A percentile compares a stretch with the other conserved stretches of the same genome.
These are phyloP conservation scores for Chondrus crispus DNA, from an alignment of 23 red algal genomes.

Conservation along the genomic window DNA sequence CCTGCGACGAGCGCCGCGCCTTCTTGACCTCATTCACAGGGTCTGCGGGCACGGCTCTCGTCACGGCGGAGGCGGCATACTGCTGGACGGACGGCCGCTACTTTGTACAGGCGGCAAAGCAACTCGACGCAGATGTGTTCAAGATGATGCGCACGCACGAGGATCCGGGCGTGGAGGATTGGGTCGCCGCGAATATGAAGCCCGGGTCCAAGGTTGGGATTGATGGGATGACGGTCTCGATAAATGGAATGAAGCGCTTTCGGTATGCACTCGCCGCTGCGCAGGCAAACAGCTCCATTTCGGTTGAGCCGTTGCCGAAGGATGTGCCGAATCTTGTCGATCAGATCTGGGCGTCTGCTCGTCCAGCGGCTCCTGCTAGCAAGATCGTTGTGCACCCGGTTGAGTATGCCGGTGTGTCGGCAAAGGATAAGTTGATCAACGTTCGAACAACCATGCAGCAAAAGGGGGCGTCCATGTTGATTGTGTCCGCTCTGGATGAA, in stretches of 20 bases:
- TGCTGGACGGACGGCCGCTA: constrained; percentile 97
- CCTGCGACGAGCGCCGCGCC: constrained; percentile 67
- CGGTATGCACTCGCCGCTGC: not conserved
- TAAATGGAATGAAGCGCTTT: constrained; percentile 29
- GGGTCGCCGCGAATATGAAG: constrained; percentile 32
- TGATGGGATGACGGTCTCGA: constrained; percentile 47
- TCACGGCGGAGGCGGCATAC: constrained; percentile 60
- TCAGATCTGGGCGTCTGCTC: constrained; percentile 73
- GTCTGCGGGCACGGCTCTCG: constrained; percentile 81
- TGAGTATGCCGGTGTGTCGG: constrained; percentile 57
- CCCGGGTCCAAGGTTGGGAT: constrained; percentile 27
- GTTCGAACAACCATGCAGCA: constrained; percentile 63
- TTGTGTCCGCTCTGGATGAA: constrained; percentile 86
- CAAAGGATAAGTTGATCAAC: constrained; percentile 47
- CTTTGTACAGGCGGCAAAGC: constrained; percentile 83
- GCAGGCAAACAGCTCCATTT: not conserved
- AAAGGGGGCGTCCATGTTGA: constrained; percentile 54
- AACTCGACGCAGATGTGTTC: constrained; percentile 70
- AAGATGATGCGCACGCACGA: constrained; percentile 79
- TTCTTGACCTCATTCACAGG: constrained; percentile 91
- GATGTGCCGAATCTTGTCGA: constrained; percentile 73
- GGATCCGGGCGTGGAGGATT: constrained; percentile 37
- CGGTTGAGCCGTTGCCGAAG: constrained; percentile 13
- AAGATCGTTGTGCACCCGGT: constrained; percentile 66
- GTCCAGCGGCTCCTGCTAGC: constrained; percentile 61